Evolutionary conservation across 2,329 filamentous ascomycete species (phyloP).

Genomic region (Curvularia sp.): DNA sequence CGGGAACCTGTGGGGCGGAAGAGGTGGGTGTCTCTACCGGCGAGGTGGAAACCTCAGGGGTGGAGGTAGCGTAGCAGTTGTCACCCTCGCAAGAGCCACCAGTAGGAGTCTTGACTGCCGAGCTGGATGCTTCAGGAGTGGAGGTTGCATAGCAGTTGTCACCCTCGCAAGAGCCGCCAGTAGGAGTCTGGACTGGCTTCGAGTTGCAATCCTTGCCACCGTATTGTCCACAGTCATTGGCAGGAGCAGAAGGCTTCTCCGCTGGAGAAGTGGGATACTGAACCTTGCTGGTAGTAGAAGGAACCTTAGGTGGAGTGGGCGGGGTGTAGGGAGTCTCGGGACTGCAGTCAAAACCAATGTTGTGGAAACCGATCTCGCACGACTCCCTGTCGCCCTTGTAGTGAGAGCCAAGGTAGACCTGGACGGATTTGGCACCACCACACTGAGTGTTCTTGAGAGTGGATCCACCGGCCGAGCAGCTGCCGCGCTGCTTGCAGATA

Average conservation of each 20-base stretch:
- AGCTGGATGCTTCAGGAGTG: neutral
- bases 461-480: conserved; percentile 71
- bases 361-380: conserved; percentile 77
- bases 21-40: neutral
- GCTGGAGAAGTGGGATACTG: conserved; percentile 13
- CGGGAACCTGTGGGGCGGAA: neutral
- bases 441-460: conserved; percentile 85
- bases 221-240: conserved; percentile 14
- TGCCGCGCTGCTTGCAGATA: conserved; percentile 75
- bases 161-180: neutral
- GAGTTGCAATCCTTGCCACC: neutral
- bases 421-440: conserved; percentile 85
- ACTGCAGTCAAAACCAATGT: conserved; percentile 77
- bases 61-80: neutral
- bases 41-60: neutral
- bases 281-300: conserved; percentile 14
- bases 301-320: conserved; percentile 24
- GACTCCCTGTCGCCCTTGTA: conserved; percentile 59
- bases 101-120: neutral
- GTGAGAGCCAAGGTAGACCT: conserved; percentile 65
- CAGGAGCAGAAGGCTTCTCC: conserved; percentile 2
- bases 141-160: neutral
- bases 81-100: neutral
- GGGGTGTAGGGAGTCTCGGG: conserved; percentile 33
- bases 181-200: neutral